Base-by-base conservation (phyloP, 306 rosid genomes). In the Begonia fuchsioides region DNA sequence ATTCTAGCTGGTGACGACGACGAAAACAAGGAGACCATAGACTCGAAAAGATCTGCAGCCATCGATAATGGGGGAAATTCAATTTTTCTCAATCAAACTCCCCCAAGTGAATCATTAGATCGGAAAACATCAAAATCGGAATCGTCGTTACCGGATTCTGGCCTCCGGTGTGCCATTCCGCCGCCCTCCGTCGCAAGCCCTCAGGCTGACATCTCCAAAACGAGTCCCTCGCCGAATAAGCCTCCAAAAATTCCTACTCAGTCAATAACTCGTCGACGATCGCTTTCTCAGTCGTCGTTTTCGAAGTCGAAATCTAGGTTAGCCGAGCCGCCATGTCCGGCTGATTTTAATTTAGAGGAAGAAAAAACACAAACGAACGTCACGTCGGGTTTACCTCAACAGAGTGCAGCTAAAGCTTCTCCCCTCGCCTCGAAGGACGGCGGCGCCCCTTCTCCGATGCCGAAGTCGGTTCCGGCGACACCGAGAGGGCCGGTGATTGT, bases 291-390 rank as follows among this genome's bases (percentile, higher is more conserved):
- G 61, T 79, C 94, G 0, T 63, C 78, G 10, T 66, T 82, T 53
- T 59, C 76, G 0, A 87, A 77, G 43, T 72, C 86, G 45, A 82
- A 87, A 43, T 77, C 87, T 0, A 82, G 94, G 55, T 58, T 87
- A 39, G 64, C 70, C 20, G 94, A 82, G 52, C 71, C 92, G 1
- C 61, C 72, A 3, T 57, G 11, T 38, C 73, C 65, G 17, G 54
- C 14, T 45, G 69, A 53, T 17, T 32, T 60, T 2, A 63, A 6
- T 40, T 66, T 59, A 55, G 38, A 56, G 5, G 62, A 62, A 44
- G 71, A 64, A 50, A 76, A 16, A 46, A 18, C 58, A 19, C 43
- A 35, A 54, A 54, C 10, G 32, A 63, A 51, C 13, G 55, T 54
- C 9, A 59, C 15, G 38, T 44, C 51, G 1, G 57, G 13, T 17